Conservation (phyloP, 2,329 filamentous ascomycete genomes). For the Fusarium penzigii region DNA sequence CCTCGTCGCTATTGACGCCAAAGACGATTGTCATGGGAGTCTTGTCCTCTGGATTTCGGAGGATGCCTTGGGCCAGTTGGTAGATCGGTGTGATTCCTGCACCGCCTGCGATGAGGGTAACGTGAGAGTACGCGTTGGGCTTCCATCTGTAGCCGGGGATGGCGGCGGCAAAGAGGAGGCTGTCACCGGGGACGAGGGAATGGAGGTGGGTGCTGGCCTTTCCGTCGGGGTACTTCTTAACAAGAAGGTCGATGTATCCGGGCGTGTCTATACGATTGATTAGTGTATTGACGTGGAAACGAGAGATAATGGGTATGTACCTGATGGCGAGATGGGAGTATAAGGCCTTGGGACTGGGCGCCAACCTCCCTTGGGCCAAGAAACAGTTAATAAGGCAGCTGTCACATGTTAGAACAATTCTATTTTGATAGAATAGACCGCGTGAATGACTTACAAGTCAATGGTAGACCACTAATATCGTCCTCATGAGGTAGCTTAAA, state of each 20-base stretch:
- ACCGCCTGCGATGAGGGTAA: constrained; percentile 70
- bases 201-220: constrained; percentile 68
- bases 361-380: constrained; percentile 58
- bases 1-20: constrained; percentile 64
- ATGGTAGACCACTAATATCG: constrained; percentile 48
- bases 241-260: constrained; percentile 62
- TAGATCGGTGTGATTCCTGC: constrained; percentile 73
- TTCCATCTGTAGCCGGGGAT: constrained; percentile 58
- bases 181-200: constrained; percentile 62
- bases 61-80: constrained; percentile 62
- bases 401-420: constrained; percentile 12
- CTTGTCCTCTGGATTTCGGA: constrained; percentile 60
- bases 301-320: background rate
- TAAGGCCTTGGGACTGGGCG: constrained; percentile 66
- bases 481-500: constrained; percentile 54
- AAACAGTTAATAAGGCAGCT: constrained; percentile 60
- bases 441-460: constrained; percentile 45
- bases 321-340: constrained; percentile 52
- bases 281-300: accelerated
- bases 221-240: constrained; percentile 69
- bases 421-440: background rate
- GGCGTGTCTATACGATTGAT: constrained; percentile 43
- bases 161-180: constrained; percentile 56
- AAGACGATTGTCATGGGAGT: constrained; percentile 67
- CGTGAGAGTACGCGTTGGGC: constrained; percentile 47